Evolutionary conservation across 116 monocot species (phyloP), one percentile per base, ranked within the genome.

Genomic region (Dioscorea cayenensis): DNA sequence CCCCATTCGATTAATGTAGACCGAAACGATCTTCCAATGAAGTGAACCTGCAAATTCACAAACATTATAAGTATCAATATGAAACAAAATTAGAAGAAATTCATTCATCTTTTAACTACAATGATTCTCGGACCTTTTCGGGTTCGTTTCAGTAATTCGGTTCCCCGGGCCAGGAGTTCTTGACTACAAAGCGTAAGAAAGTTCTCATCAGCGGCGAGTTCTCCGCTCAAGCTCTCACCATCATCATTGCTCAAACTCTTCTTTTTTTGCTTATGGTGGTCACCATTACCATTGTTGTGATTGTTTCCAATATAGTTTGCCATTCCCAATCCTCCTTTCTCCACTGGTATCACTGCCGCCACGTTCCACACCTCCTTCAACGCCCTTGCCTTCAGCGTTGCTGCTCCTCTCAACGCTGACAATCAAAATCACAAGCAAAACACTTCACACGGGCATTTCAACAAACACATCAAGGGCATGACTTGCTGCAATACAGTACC

Each of bases 361-460:
- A 88, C 79, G 79, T 96, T 96, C 96, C 96, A 96, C 22, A 90
- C 89, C 65, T 96, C 96, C 79, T 96, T 96, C 63, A 96, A 62
- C 12, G 81, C 92, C 72, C 92, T 84, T 4, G 96, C 96, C 77
- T 92, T 92, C 80, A 92, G 60, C 0, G 96, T 86, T 5, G 90
- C 96, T 5, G 92, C 92, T 12, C 96, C 96, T 78, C 92, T 73
- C 70, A 96, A 66, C 14, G 96, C 96, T 95, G 69, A 4, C 27
- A 65, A 16, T 4, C 16, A 50, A 29, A 61, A 16, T 16, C 49
- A 64, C 43, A 51, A 16, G 19, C 12, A 58, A 11, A 32, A 3
- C 51, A 20, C 9, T 32, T 25, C 38, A 58, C 19, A 28, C 69
- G 51, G 49, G 50, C 20, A 32, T 32, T 58, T 32, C 35, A 58